These are phyloP conservation scores for Mallotus nudiflorus DNA, from an alignment of 345 rosid species.

Conservation along the genomic window DNA sequence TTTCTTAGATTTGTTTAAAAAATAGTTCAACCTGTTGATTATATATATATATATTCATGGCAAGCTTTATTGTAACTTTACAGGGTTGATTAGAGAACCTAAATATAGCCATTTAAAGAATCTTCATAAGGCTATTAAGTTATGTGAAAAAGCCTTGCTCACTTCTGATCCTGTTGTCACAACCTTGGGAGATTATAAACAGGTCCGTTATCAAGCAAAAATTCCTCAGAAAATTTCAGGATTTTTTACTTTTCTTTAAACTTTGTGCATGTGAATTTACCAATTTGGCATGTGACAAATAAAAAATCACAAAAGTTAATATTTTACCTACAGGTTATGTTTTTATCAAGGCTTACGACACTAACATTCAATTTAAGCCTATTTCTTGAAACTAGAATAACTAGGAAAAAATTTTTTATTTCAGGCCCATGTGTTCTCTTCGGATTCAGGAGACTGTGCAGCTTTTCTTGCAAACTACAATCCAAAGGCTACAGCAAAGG, in stretches of 20 bases:
- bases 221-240: too few relatives aligned
- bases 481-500: constrained; percentile 14
- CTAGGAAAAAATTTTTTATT: not conserved
- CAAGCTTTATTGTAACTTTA: not conserved
- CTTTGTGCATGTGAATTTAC: too few relatives aligned
- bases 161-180: constrained; percentile 22
- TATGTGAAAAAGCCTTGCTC: constrained; percentile 27
- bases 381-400: not conserved
- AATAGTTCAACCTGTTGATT: not conserved
- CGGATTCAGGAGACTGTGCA: constrained; percentile 31
- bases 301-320: too few relatives aligned
- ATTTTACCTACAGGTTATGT: too few relatives aligned
- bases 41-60: not conserved
- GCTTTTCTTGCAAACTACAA: constrained; percentile 33
- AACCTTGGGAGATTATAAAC: constrained; percentile 16
- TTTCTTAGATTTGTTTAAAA: not conserved
- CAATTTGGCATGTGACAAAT: too few relatives aligned
- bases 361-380: not conserved
- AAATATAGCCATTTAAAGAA: constrained; percentile 32
- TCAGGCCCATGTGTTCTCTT: constrained; percentile 33
- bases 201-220: constrained; percentile 14
- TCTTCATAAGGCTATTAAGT: constrained; percentile 27
- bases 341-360: too few relatives aligned
- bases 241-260: too few relatives aligned
- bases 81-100: constrained; percentile 33